phyloP scores from a whole-genome alignment of 164 flowering plant species.

The Tinospora cordifolia region DNA sequence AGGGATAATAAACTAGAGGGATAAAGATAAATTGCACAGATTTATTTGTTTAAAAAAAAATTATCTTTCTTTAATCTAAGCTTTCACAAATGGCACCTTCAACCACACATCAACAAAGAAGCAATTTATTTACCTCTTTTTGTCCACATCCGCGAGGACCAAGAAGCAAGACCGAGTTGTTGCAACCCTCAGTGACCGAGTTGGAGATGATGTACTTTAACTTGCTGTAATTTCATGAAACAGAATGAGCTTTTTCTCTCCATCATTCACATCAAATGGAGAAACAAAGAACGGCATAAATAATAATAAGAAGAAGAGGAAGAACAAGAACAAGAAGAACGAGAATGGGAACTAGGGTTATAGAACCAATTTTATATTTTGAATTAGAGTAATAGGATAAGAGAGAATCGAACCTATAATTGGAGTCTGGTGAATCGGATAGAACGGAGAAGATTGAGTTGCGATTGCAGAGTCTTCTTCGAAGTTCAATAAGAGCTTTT shows the following conservation, averaged over 20 bases:
- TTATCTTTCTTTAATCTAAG: too few species aligned
- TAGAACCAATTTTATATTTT: background rate
- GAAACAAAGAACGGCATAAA: background rate
- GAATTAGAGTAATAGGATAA: background rate
- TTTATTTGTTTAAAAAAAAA: too few species aligned
- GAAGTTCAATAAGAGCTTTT: slow-evolving; percentile 45
- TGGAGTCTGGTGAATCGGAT: slow-evolving; percentile 51
- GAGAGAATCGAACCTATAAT: slow-evolving; percentile 41
- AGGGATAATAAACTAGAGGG: too few species aligned
- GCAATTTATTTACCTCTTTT: slow-evolving; percentile 40
- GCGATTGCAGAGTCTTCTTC: slow-evolving; percentile 55
- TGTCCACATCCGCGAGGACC: slow-evolving; percentile 96
- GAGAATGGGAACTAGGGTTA: slow-evolving; percentile 2
- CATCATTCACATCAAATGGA: background rate
- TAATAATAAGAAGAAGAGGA: background rate
- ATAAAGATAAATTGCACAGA: too few species aligned
- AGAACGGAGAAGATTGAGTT: slow-evolving; percentile 37
- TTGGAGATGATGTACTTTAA: slow-evolving; percentile 70
- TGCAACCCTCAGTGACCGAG: slow-evolving; percentile 76
- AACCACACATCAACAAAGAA: background rate
- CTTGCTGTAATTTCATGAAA: slow-evolving; percentile 47
- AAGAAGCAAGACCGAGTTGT: slow-evolving; percentile 76
- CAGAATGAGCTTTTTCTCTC: slow-evolving; percentile 1
- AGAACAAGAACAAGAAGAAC: background rate
- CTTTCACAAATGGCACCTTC: too few species aligned